These are phyloP conservation scores for Gracilariopsis chorda DNA, from an alignment of 23 red algal species.

Conservation along the genomic window DNA sequence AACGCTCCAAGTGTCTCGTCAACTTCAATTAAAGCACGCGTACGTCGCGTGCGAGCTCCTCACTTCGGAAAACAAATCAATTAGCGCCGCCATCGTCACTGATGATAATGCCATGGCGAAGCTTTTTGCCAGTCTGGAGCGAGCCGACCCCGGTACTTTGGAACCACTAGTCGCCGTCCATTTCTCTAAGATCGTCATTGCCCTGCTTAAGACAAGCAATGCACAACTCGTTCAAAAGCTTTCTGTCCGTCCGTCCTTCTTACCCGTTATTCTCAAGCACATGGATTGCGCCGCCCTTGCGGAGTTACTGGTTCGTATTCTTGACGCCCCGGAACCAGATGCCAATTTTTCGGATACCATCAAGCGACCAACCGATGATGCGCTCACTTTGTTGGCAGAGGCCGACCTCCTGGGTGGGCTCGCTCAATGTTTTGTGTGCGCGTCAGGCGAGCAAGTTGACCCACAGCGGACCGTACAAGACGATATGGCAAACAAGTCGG, in stretches of 20 bases:
- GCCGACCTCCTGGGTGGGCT: conserved; percentile 58
- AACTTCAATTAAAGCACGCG: conserved; percentile 52
- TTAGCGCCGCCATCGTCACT: conserved; percentile 44
- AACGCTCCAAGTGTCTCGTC: background rate
- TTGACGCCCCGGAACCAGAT: conserved; percentile 18
- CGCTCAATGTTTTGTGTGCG: conserved; percentile 50
- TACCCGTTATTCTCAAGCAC: conserved; percentile 63
- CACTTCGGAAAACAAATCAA: conserved; percentile 12
- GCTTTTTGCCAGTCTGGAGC: conserved; percentile 33
- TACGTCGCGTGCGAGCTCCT: conserved; percentile 76
- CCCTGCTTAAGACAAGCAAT: conserved; percentile 38
- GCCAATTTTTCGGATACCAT: background rate
- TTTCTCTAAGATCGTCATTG: conserved; percentile 65
- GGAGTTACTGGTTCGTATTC: conserved; percentile 62
- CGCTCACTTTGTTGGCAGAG: conserved; percentile 20
- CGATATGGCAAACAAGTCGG: background rate
- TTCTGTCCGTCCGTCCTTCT: conserved; percentile 10
- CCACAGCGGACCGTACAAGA: background rate
- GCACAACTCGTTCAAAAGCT: conserved; percentile 5
- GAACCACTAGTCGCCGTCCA: conserved; percentile 31
- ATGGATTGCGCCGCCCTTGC: conserved; percentile 50
- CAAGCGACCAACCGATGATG: conserved; percentile 20
- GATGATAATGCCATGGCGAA: background rate
- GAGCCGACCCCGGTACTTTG: background rate
- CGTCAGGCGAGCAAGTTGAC: conserved; percentile 19